A percentile compares a stretch with the other conserved stretches of the same genome.
Conservation (phyloP, 768 basidiomycete species). For the Mycena galopus region DNA sequence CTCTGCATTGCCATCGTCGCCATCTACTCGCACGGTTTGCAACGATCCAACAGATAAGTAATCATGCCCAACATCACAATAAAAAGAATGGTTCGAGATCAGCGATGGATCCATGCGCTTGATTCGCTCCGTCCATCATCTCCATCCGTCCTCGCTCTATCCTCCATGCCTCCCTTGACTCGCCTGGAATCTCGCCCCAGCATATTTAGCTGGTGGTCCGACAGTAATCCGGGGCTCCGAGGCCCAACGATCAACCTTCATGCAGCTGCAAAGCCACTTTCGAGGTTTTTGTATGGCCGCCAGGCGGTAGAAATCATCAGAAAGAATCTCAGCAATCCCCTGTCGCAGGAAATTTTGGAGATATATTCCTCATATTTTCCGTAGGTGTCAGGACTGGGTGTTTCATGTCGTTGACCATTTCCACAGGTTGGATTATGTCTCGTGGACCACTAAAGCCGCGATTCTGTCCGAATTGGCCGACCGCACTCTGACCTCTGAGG, state of each 20-base stretch:
- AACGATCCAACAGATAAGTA: too few relatives aligned
- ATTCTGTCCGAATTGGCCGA: background rate
- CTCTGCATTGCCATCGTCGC: too few relatives aligned
- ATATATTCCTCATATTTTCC: background rate
- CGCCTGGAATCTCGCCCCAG: background rate
- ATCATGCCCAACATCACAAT: too few relatives aligned
- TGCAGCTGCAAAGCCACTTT: background rate
- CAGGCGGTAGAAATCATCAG: background rate
- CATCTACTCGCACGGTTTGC: too few relatives aligned
- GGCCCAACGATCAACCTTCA: slow-evolving; percentile 6
- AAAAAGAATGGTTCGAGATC: too few relatives aligned
- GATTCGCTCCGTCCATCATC: too few relatives aligned
- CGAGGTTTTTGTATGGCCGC: background rate
- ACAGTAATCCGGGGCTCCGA: background rate
- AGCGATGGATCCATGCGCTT: too few relatives aligned
- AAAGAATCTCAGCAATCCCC: background rate
- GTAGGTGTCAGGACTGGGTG: background rate
- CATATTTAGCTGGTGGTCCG: background rate
- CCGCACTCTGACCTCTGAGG: background rate
- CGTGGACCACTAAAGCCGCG: background rate
- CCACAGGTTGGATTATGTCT: background rate
- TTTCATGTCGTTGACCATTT: background rate
- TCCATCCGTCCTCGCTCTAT: too few relatives aligned
- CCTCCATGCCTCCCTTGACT: background rate
- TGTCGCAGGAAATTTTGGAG: background rate